Evolutionary conservation across 2,329 filamentous ascomycete genomes (phyloP), one percentile per base, ranked within the genome.

Genomic region (Leptographium procerum): DNA sequence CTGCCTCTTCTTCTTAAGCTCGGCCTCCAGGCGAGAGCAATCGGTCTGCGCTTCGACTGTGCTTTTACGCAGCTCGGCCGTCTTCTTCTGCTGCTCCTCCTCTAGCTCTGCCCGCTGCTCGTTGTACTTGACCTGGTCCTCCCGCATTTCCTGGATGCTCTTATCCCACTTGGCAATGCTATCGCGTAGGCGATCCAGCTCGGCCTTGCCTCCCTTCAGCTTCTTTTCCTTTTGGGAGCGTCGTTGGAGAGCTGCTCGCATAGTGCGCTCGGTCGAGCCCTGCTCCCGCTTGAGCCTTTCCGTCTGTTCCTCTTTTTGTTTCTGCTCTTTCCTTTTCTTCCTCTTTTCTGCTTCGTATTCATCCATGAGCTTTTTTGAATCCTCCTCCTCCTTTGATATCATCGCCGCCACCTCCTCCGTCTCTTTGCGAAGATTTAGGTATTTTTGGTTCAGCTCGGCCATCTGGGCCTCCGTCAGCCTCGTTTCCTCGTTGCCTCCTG

Each of bases 271-370:
- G 7, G 91, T 83, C 52, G 82, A 83, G 56, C 89, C 86, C 57
- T 95, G 85, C 67, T 92, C 86, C 62, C 87, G 87, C 66, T 88
- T 89, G 57, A 96, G 73, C 67, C 91, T 90, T 51, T 89, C 85
- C 54, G 90, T 96, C 55, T 86, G 88, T 66, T 95, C 90, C 63
- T 97, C 92, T 70, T 95, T 96, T 67, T 95, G 89, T 69, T 89
- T 94, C 57, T 94, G 77, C 24, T 85, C 80, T 61, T 86, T 85
- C 66, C 82, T 86, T 69, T 96, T 84, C 55, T 86, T 81, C 64
- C 95, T 89, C 60, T 89, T 87, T 66, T 95, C 89, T 60, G 84
- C 84, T 57, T 86, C 83, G 34, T 96, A 69, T 51, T 88, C 83
- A 45, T 83, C 80, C 63, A 89, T 73, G 56, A 82, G 73, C n/a